Evolutionary conservation across 2,329 filamentous ascomycete genomes (phyloP).

Genomic region (Aspergillus sp.): DNA sequence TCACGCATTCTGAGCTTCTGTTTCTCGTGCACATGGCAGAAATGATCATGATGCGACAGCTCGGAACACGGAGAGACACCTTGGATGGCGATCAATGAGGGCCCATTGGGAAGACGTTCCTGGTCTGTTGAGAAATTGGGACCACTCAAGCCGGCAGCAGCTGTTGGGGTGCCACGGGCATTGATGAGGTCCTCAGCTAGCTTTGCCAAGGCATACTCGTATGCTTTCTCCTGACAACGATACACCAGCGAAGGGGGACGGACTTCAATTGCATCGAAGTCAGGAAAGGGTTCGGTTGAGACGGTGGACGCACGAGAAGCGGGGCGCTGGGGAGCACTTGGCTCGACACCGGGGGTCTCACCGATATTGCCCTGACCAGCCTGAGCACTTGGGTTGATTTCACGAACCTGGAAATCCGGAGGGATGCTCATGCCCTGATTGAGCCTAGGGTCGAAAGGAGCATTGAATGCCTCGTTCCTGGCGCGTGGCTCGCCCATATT

Average conservation of each 20-base stretch:
- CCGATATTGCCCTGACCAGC: not conserved
- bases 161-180: conserved; percentile 20
- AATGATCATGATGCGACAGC: conserved; percentile 4
- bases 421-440: not conserved
- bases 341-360: not conserved
- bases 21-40: not conserved
- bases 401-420: not conserved
- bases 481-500: not conserved
- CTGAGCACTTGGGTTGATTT: not conserved
- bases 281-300: conserved; percentile 32
- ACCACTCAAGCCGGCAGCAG: conserved; percentile 12
- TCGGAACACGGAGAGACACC: not conserved
- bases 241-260: conserved; percentile 12
- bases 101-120: not conserved
- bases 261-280: conserved; percentile 27
- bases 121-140: not conserved
- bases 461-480: not conserved
- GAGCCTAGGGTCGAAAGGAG: not conserved
- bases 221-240: conserved; percentile 25
- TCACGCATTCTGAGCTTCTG: not conserved
- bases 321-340: not conserved
- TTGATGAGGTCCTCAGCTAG: conserved; percentile 29
- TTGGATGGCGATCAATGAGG: not conserved
- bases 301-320: not conserved
- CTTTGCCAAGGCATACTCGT: conserved; percentile 29